These are phyloP conservation scores for Barnettozyma salicaria DNA, from an alignment of 805 yeast species.

Conservation along the genomic window DNA sequence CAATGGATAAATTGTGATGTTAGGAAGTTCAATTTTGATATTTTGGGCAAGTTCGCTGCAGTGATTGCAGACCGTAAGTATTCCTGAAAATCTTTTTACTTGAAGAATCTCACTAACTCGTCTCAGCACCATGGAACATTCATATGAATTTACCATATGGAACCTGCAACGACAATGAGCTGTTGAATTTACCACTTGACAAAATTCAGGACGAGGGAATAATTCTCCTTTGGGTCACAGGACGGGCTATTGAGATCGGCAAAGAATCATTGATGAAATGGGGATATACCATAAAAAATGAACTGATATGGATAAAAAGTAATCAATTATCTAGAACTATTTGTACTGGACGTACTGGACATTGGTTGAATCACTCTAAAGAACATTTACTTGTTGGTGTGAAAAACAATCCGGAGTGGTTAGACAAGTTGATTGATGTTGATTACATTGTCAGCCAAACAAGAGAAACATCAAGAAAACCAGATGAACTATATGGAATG, in stretches of 20 bases:
- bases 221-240: constrained; percentile 88
- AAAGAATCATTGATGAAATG: constrained; percentile 67
- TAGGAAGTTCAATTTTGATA: constrained; percentile 58
- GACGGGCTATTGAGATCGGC: constrained; percentile 86
- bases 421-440: constrained; percentile 57
- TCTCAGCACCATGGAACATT: constrained; percentile 86
- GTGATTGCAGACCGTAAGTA: constrained; percentile 82
- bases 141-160: constrained; percentile 83
- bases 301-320: constrained; percentile 84
- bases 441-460: constrained; percentile 79
- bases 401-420: constrained; percentile 76
- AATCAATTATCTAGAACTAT: constrained; percentile 85
- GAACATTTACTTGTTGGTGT: constrained; percentile 84
- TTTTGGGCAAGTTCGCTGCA: constrained; percentile 75
- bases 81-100: too few relatives aligned
- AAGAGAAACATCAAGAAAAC: constrained; percentile 84
- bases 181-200: constrained; percentile 58
- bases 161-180: constrained; percentile 70
- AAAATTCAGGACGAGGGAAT: constrained; percentile 79
- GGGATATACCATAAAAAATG: constrained; percentile 80
- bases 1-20: constrained; percentile 91
- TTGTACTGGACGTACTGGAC: constrained; percentile 95
- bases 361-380: constrained; percentile 93
- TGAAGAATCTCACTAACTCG: too few relatives aligned
- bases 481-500: constrained; percentile 83